Conservation (phyloP, 495 filamentous ascomycete genomes). For the Penicillium crystallinum region DNA sequence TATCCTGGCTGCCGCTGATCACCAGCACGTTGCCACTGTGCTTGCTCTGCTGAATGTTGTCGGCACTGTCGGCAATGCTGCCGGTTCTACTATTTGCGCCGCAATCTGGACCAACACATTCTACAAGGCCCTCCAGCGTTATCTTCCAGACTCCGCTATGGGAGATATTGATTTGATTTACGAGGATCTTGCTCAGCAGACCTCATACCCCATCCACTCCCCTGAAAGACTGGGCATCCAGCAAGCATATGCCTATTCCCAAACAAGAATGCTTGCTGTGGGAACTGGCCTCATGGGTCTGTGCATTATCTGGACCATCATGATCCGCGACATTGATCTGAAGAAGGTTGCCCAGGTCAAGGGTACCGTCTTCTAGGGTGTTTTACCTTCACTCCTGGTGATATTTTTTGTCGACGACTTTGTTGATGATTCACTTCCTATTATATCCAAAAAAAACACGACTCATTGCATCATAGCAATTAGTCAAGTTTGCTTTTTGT, state of each 20-base stretch:
- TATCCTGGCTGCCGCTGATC: conserved; percentile 56
- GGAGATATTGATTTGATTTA: conserved; percentile 47
- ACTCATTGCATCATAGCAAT: background rate
- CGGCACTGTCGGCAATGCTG: conserved; percentile 55
- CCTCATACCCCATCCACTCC: conserved; percentile 48
- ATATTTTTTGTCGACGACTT: background rate
- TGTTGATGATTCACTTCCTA: background rate
- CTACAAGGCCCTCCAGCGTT: conserved; percentile 37
- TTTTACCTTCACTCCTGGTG: background rate
- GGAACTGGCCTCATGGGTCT: conserved; percentile 29
- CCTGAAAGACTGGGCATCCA: conserved; percentile 47
- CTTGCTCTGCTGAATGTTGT: conserved; percentile 59
- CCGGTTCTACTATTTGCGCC: conserved; percentile 54
- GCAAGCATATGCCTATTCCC: conserved; percentile 49
- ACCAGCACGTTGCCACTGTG: conserved; percentile 60
- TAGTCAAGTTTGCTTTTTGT: background rate
- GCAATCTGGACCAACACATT: conserved; percentile 63
- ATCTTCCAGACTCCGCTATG: conserved; percentile 4
- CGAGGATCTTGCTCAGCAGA: conserved; percentile 37
- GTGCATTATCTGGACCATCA: conserved; percentile 29
- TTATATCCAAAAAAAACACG: background rate
- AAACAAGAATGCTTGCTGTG: conserved; percentile 27
- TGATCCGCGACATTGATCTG: conserved; percentile 17
- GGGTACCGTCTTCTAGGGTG: conserved; percentile 15
- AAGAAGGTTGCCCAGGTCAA: conserved; percentile 18